A percentile compares a stretch with the other conserved stretches of the same genome.
phyloP scores from a whole-genome alignment of 2,329 filamentous ascomycete genomes.

The Pseudogymnoascus sp. region DNA sequence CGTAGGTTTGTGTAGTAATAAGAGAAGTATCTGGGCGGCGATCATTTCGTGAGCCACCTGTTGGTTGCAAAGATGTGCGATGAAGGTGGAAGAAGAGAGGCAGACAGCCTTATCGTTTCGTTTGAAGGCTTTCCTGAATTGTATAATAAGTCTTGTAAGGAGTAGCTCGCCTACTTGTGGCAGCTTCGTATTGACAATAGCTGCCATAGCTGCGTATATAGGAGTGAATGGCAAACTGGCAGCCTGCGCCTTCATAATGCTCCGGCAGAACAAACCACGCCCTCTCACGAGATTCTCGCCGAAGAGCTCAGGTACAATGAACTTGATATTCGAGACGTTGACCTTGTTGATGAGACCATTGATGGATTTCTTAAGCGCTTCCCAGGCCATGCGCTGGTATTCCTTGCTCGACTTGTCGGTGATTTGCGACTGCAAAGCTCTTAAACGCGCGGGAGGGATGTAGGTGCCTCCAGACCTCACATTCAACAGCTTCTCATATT shows the following conservation, averaged over 20 bases:
- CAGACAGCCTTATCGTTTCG: constrained; percentile 96
- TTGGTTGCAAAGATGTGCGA: constrained; percentile 92
- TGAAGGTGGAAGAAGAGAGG: constrained; percentile 83
- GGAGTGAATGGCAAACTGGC: constrained; percentile 92
- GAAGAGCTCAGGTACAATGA: constrained; percentile 93
- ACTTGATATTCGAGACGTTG: constrained; percentile 96
- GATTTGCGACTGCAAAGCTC: constrained; percentile 90
- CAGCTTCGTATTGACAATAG: constrained; percentile 95
- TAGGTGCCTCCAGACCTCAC: constrained; percentile 95
- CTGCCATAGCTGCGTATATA: constrained; percentile 91
- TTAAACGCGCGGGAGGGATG: constrained; percentile 83
- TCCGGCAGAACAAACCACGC: constrained; percentile 84
- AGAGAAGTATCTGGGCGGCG: constrained; percentile 81
- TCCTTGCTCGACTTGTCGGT: constrained; percentile 94
- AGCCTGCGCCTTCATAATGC: constrained; percentile 97
- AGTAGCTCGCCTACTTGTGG: constrained; percentile 90
- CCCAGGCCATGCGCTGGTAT: constrained; percentile 98
- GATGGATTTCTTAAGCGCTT: constrained; percentile 96
- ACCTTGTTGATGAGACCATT: constrained; percentile 99
- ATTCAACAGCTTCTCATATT: constrained; percentile 85
- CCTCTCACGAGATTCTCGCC: constrained; percentile 88
- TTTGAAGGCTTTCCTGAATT: constrained; percentile 93
- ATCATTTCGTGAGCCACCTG: constrained; percentile 93
- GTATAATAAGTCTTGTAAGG: constrained; percentile 74
- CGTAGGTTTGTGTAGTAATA: constrained; percentile 91